These are phyloP conservation scores for Metschnikowia vanudenii DNA, from an alignment of 805 yeast species.

Conservation along the genomic window DNA sequence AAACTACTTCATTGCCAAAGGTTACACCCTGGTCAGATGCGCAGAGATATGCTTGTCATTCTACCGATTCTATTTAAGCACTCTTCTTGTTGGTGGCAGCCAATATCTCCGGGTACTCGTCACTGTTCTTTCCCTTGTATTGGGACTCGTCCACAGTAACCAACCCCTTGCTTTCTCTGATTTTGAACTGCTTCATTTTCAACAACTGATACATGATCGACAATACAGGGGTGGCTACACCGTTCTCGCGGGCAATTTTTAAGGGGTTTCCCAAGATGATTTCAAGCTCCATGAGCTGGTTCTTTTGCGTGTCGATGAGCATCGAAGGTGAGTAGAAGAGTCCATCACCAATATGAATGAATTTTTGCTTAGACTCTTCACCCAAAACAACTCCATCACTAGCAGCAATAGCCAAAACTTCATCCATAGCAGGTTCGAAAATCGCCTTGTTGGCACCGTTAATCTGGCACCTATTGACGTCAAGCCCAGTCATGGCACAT, in stretches of 20 bases:
- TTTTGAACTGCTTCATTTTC: conserved; percentile 56
- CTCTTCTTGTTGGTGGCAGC: conserved; percentile 4
- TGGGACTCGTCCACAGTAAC: conserved; percentile 15
- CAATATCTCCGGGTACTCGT: conserved; percentile 19
- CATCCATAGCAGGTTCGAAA: conserved; percentile 62
- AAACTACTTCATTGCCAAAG: no score
- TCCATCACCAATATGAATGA: conserved; percentile 49
- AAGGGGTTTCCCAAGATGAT: conserved; percentile 69
- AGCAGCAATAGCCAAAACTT: conserved; percentile 61
- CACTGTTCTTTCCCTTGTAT: conserved; percentile 17
- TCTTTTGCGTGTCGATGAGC: conserved; percentile 65
- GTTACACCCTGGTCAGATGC: no score
- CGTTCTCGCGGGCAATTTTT: conserved; percentile 18
- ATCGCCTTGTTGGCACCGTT: conserved; percentile 30
- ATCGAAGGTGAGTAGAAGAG: conserved; percentile 62
- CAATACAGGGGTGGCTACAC: conserved; percentile 53
- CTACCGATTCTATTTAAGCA: no score
- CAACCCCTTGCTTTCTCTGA: conserved; percentile 55
- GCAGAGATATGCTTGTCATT: no score
- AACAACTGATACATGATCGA: conserved; percentile 56
- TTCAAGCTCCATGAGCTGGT: conserved; percentile 69
- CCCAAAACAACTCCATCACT: conserved; percentile 63
- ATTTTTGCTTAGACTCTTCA: conserved; percentile 44
- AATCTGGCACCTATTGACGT: conserved; percentile 37
- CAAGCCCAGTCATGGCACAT: conserved; percentile 34